phyloP scores from a whole-genome alignment of 2,329 filamentous ascomycete species.

The Nemania sp. region DNA sequence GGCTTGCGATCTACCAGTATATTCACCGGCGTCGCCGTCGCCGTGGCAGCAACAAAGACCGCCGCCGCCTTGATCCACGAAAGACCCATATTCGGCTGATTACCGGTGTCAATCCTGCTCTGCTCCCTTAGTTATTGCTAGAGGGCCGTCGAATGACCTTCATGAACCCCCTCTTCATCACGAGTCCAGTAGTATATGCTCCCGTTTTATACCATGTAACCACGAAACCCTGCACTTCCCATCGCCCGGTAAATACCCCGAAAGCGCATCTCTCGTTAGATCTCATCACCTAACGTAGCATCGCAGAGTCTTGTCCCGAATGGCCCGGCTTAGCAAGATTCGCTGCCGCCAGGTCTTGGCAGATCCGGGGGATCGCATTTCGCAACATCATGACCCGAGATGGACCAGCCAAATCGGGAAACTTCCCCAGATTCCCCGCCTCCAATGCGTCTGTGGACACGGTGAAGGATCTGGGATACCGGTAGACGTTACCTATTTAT shows the following conservation, averaged over 20 bases:
- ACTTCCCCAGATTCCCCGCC: constrained; percentile 19
- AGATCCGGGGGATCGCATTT: constrained; percentile 1
- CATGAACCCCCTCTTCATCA: background rate
- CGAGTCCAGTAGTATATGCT: background rate
- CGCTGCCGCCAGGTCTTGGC: constrained; percentile 8
- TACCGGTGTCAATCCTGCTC: background rate
- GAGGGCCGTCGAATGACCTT: background rate
- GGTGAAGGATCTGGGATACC: background rate
- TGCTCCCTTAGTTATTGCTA: background rate
- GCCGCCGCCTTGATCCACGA: constrained; percentile 7
- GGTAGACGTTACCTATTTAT: background rate
- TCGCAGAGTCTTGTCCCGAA: background rate
- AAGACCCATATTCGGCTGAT: constrained; percentile 30
- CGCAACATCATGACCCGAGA: constrained; percentile 34
- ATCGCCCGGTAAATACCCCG: constrained; percentile 27
- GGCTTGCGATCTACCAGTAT: constrained; percentile 18
- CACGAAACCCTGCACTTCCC: background rate
- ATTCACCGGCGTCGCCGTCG: constrained; percentile 23
- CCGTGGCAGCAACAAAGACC: background rate
- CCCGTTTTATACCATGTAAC: background rate
- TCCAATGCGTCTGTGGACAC: background rate
- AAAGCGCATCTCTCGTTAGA: background rate
- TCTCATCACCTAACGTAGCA: constrained; percentile 1
- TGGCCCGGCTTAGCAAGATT: background rate
- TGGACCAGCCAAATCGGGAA: constrained; percentile 14